These are phyloP conservation scores for Capsicum pubescens DNA, from an alignment of 257 asterid genomes.

Conservation along the genomic window DNA sequence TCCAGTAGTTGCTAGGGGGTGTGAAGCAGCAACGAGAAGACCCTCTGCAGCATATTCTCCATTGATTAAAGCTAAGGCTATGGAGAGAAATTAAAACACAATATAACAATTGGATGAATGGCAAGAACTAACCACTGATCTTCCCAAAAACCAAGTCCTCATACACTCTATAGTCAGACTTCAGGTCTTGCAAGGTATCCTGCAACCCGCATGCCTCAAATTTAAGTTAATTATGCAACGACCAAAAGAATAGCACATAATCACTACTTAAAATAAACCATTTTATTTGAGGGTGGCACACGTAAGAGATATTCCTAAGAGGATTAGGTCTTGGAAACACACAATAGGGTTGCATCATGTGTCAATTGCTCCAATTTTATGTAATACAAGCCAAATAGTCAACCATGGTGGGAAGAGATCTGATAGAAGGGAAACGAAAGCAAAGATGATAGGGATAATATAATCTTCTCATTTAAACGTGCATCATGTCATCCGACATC, in stretches of 20 bases:
- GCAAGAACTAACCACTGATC: conserved; percentile 63
- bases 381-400: neutral
- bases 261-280: conserved; percentile 13
- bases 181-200: conserved; percentile 79
- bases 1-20: conserved; percentile 68
- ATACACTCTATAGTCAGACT: conserved; percentile 66
- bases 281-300: conserved; percentile 14
- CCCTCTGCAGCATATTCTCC: conserved; percentile 64
- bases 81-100: conserved; percentile 4
- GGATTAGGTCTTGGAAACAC: conserved; percentile 14
- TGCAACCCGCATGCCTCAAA: conserved; percentile 46
- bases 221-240: conserved; percentile 33
- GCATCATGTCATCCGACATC: neutral
- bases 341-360: neutral
- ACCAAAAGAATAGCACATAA: conserved; percentile 25
- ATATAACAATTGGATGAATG: neutral
- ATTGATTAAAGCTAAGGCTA: conserved; percentile 25
- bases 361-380: neutral
- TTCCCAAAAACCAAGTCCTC: conserved; percentile 75
- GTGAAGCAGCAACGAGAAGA: conserved; percentile 63
- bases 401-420: conserved; percentile 11
- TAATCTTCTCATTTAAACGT: neutral
- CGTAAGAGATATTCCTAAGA: neutral
- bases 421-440: neutral
- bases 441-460: conserved; percentile 19